phyloP scores from a whole-genome alignment of 2,329 filamentous ascomycete genomes.

The Epichloe sibirici region DNA sequence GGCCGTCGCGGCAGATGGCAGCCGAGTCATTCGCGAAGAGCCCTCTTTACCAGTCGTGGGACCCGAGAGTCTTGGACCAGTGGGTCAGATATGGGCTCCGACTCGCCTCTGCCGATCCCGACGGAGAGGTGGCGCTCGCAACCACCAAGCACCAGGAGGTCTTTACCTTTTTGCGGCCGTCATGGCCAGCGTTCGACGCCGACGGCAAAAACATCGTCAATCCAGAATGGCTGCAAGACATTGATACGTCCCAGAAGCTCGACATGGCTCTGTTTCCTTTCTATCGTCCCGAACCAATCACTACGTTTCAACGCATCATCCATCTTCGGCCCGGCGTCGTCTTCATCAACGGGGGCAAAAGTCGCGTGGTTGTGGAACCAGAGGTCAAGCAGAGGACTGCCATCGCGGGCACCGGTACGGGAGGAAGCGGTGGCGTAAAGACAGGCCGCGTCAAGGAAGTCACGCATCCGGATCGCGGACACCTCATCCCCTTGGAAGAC shows the following conservation, averaged over 20 bases:
- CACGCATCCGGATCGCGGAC: conserved; percentile 53
- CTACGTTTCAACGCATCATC: conserved; percentile 44
- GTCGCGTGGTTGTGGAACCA: conserved; percentile 39
- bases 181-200: conserved; percentile 32
- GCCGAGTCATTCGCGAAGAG: conserved; percentile 50
- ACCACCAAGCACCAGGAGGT: conserved; percentile 78
- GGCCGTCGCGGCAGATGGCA: conserved; percentile 66
- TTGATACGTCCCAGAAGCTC: conserved; percentile 26
- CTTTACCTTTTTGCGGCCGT: conserved; percentile 59
- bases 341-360: conserved; percentile 55
- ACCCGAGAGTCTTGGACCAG: conserved; percentile 59
- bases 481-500: conserved; percentile 75
- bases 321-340: conserved; percentile 51
- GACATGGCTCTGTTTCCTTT: conserved; percentile 36
- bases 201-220: conserved; percentile 27
- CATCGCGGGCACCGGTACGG: conserved; percentile 50
- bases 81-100: conserved; percentile 58
- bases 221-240: conserved; percentile 31
- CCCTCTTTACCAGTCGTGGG: conserved; percentile 70
- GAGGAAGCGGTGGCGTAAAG: conserved; percentile 53
- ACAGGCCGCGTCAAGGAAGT: conserved; percentile 56
- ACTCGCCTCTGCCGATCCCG: conserved; percentile 31
- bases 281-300: conserved; percentile 53
- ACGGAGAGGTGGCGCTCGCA: conserved; percentile 51
- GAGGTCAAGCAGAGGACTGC: conserved; percentile 46